Conservation (phyloP, 345 rosid species). For the Ceriops tagal region DNA sequence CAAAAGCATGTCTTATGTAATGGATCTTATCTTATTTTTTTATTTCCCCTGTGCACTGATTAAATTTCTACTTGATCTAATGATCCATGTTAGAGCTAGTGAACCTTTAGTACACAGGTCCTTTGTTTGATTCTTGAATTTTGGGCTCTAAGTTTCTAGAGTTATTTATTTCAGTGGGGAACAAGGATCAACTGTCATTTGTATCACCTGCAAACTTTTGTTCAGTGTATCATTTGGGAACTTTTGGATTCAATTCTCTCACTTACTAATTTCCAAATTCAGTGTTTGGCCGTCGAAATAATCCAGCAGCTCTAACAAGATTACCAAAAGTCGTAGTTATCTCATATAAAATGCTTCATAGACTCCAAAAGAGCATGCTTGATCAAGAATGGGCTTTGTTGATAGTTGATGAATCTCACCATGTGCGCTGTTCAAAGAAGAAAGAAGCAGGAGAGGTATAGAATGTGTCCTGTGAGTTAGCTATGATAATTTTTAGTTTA, state of each 20-base stretch:
- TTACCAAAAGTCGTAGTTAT: constrained; percentile 85
- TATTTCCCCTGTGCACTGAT: not conserved
- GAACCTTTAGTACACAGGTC: not conserved
- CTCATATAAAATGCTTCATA: constrained; percentile 87
- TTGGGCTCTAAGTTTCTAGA: not conserved
- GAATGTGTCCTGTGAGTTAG: constrained; percentile 1
- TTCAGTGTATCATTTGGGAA: too few species aligned
- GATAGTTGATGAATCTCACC: constrained; percentile 96
- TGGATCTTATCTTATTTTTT: not conserved
- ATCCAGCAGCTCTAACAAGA: constrained; percentile 61
- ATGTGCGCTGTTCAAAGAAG: constrained; percentile 71
- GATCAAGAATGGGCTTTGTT: constrained; percentile 78
- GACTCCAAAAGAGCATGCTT: constrained; percentile 61
- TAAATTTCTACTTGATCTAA: not conserved
- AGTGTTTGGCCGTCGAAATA: constrained; percentile 83
- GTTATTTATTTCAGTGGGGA: too few species aligned
- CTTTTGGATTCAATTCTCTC: not conserved
- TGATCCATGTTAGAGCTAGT: not conserved
- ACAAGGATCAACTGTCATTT: too few species aligned
- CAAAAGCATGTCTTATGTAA: not conserved
- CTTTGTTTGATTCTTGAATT: not conserved
- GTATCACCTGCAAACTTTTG: too few species aligned
- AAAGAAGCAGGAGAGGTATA: constrained; percentile 74
- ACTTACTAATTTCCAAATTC: constrained; percentile 26
- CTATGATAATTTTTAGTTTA: not conserved